Evolutionary conservation across 495 filamentous ascomycete species (phyloP).

Genomic region (Penicillium mononematosum): DNA sequence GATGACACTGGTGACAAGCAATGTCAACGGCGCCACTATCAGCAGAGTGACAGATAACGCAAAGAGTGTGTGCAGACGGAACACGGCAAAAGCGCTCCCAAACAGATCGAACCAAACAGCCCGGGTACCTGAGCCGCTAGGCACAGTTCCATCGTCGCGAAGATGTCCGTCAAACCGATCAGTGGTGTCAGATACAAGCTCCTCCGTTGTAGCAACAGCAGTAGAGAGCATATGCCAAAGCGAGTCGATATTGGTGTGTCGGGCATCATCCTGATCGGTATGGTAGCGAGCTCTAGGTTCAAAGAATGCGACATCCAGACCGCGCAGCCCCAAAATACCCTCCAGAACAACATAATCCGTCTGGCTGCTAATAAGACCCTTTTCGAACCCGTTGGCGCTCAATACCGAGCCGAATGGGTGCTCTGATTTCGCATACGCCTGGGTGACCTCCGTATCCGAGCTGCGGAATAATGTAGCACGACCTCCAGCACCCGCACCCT

Average conservation of each 20-base stretch:
- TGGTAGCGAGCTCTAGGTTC: constrained; percentile 86
- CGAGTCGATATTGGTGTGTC: constrained; percentile 70
- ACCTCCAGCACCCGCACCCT: constrained; percentile 92
- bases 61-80: constrained; percentile 77
- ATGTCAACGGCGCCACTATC: constrained; percentile 67
- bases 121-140: constrained; percentile 63
- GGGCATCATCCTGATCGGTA: constrained; percentile 82
- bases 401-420: constrained; percentile 84
- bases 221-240: constrained; percentile 94
- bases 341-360: constrained; percentile 90
- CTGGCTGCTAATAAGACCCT: constrained; percentile 72
- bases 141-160: constrained; percentile 59
- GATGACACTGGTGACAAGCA: constrained; percentile 65
- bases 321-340: constrained; percentile 76
- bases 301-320: constrained; percentile 89
- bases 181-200: constrained; percentile 67
- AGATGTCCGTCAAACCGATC: constrained; percentile 62
- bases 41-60: constrained; percentile 81
- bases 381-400: constrained; percentile 77
- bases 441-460: constrained; percentile 84
- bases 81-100: constrained; percentile 74
- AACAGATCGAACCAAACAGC: constrained; percentile 96
- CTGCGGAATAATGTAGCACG: constrained; percentile 82
- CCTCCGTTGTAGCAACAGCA: constrained; percentile 67
- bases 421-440: constrained; percentile 64